Evolutionary conservation across 2,329 filamentous ascomycete genomes (phyloP), one percentile per base, ranked within the genome.

Genomic region (Penicillium psychrosexuale): DNA sequence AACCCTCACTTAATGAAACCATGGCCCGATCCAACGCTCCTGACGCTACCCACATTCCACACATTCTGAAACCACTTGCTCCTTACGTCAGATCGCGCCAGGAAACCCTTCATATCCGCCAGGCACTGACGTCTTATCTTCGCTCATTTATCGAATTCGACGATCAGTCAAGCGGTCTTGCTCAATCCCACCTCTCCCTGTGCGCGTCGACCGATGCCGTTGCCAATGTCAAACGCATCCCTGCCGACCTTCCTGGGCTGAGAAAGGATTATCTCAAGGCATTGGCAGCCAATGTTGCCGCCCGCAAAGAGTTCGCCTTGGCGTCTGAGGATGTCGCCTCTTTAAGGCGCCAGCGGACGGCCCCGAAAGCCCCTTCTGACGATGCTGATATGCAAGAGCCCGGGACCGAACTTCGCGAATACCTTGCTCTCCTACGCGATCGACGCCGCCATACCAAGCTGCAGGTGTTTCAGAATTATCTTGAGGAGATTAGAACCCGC

Each of bases 211-310:
- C 68, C 7, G 66, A 71, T 52, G 62, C 63, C 27, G 65, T 69
- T 12, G 52, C 61, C 24, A 64, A 65, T 27, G 71, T 76, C 46
- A 72, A 71, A 55, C 67, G 62, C 15, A 65, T 72, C 31, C 69
- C 73, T 19, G 42, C 70, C 34, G 76, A 78, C 31, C 53, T 80
- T 13, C 72, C 74, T 34, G 76, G 73, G 4, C 62, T 73, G 47
- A 72, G 78, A 47, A 72, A 70, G 46, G 66, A 74, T 56, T 82
- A 80, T 55, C 57, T 81, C 15, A 69, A 75, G 37, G 78, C 77
- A 3, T 61, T 81, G 3, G 72, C 76, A 44, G 74, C 72, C 12
- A 74, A 76, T 57, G 56, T 72, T 13, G 66, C 71, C 13, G 77
- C 77, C 12, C 72, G 72, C 51, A 67, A 72, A 49, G 70, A 72